Evolutionary conservation across 495 filamentous ascomycete species (phyloP), one percentile per base, ranked within the genome.

Genomic region (Extremus antarcticus): DNA sequence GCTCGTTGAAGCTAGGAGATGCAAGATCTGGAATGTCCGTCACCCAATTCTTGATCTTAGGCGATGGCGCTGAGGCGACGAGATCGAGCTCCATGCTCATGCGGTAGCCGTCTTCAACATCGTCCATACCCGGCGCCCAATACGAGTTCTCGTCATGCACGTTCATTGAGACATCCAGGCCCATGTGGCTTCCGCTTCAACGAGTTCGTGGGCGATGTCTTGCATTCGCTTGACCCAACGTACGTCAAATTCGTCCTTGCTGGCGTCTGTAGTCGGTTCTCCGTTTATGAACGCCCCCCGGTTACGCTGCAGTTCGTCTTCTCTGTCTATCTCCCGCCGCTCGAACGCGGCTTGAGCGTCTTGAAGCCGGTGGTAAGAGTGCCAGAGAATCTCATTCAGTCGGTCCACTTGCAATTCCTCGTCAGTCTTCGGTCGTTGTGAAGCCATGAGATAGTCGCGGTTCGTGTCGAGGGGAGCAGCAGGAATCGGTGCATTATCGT

Each of bases 201-300:
- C 7, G 8, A 45, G 41, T 3, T 45, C 41, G 7, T 17, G 41
- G 7, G 41, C 17, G 7, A 45, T n/a, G 4, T 45, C 41, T 17
- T 45, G 41, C 15, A 17, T 45, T 7, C n/a, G 41, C 41, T 21
- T 45, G 15, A 45, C 41, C 41, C 41, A 55, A 11, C 53, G 53
- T n/a, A 50, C 19, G 22, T 55, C 53, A 23, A 55, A 55, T 41
- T 39, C 53, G 15, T 53, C 51, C 15, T 23, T 43, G 19, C 8
- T 21, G 15, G 29, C 53, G 35, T 55, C 53, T 25, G 21, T n/a
- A 4, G 43, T 46, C 21, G 4, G 9, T 39, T 43, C 46, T 16
- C 53, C 53, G 25, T 32, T 23, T 4, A n/a, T n/a, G 13, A 32
- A 23, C 2, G 24, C 45, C 11, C 15, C 53, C 4, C 7, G 13